Evolutionary conservation across 1,284 basidiomycete species (phyloP).

Genomic region (Pascua guehoae): DNA sequence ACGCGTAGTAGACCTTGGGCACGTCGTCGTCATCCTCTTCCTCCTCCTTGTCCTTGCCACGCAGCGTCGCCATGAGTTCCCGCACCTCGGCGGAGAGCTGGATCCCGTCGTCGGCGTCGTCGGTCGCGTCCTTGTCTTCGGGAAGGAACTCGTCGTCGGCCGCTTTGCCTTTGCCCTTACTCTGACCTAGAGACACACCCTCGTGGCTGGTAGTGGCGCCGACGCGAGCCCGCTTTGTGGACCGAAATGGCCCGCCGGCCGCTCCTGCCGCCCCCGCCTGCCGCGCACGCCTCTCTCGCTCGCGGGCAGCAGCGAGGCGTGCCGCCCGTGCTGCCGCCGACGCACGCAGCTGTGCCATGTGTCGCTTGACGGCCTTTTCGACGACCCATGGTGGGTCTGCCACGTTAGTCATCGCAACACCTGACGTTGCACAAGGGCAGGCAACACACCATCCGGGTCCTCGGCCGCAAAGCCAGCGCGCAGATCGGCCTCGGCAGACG

Average conservation of each 20-base stretch:
- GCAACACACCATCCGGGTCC: constrained; percentile 36
- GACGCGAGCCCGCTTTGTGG: too few species aligned
- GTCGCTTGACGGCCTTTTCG: constrained; percentile 66
- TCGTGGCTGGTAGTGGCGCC: too few species aligned
- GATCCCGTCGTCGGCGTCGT: neutral
- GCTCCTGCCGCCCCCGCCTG: constrained; percentile 2
- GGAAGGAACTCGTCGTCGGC: constrained; percentile 65
- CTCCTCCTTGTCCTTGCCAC: constrained; percentile 41
- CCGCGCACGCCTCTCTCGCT: constrained; percentile 59
- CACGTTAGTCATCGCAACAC: neutral
- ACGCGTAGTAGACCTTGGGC: constrained; percentile 76
- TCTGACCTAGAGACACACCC: neutral
- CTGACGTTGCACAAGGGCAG: neutral
- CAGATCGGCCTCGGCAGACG: constrained; percentile 26
- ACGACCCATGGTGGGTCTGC: constrained; percentile 74
- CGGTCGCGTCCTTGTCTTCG: constrained; percentile 11
- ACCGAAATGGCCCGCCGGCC: constrained; percentile 5
- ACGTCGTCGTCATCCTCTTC: constrained; percentile 46
- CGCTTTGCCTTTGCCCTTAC: constrained; percentile 9
- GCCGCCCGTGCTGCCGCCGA: constrained; percentile 64
- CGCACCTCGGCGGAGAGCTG: constrained; percentile 64
- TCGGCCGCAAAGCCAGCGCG: constrained; percentile 31
- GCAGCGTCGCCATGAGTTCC: constrained; percentile 69
- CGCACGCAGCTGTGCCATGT: constrained; percentile 61
- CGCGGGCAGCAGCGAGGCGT: constrained; percentile 60